phyloP scores from a whole-genome alignment of 1,139 yeast genomes.

The Schwanniomyces etchellsii region DNA sequence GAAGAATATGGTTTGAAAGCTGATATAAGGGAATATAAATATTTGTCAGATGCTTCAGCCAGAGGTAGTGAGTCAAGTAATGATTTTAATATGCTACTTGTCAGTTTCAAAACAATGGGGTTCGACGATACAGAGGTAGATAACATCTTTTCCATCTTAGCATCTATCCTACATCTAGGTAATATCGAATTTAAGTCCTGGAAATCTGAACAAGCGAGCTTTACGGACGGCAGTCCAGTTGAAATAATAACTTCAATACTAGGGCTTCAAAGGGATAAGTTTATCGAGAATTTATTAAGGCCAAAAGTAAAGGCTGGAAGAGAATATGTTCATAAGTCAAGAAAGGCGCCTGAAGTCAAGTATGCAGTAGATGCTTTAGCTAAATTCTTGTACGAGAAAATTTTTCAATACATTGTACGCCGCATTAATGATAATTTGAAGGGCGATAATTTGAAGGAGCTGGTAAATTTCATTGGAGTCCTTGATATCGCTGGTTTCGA shows the following conservation, averaged over 20 bases:
- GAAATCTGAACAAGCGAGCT: slow-evolving; percentile 75
- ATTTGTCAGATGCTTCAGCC: slow-evolving; percentile 44
- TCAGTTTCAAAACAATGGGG: slow-evolving; percentile 73
- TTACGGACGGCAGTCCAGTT: slow-evolving; percentile 51
- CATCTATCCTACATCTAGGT: slow-evolving; percentile 81
- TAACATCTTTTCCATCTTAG: slow-evolving; percentile 60
- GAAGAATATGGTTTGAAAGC: slow-evolving; percentile 42
- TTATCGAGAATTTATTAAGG: slow-evolving; percentile 53
- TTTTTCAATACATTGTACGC: slow-evolving; percentile 73
- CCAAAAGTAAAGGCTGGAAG: slow-evolving; percentile 92
- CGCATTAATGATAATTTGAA: slow-evolving; percentile 69
- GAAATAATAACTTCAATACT: slow-evolving; percentile 55
- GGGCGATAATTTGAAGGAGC: slow-evolving; percentile 15
- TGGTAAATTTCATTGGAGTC: slow-evolving; percentile 74
- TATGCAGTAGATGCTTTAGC: slow-evolving; percentile 83
- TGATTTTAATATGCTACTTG: slow-evolving; percentile 56
- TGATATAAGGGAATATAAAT: slow-evolving; percentile 46
- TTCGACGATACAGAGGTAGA: slow-evolving; percentile 51
- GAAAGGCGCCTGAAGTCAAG: slow-evolving; percentile 75
- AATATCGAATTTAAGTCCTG: slow-evolving; percentile 70
- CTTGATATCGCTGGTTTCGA: slow-evolving; percentile 98
- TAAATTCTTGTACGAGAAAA: slow-evolving; percentile 77
- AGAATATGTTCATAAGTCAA: slow-evolving; percentile 77
- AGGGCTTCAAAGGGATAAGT: slow-evolving; percentile 55
- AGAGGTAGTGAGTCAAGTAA: slow-evolving; percentile 70